These are phyloP conservation scores for Lecanosticta acicola DNA, from an alignment of 2,329 filamentous ascomycete genomes.

Conservation along the genomic window DNA sequence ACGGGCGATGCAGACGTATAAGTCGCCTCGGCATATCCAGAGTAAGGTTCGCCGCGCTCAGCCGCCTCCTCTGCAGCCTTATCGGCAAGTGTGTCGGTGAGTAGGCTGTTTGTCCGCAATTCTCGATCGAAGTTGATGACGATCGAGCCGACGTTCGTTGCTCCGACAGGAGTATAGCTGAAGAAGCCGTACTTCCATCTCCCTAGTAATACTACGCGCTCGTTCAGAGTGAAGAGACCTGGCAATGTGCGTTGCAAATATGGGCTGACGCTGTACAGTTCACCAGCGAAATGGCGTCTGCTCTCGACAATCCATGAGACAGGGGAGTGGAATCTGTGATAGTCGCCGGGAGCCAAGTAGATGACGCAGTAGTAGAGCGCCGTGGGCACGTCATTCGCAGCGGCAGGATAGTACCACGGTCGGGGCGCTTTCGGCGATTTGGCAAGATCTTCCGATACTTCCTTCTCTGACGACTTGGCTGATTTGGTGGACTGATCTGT, in stretches of 20 bases:
- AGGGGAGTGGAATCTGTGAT: slow-evolving; percentile 96
- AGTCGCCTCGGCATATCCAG: slow-evolving; percentile 88
- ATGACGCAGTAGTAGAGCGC: slow-evolving; percentile 90
- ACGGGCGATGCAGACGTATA: slow-evolving; percentile 73
- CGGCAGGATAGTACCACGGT: slow-evolving; percentile 44
- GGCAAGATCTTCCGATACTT: slow-evolving; percentile 79
- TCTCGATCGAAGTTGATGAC: slow-evolving; percentile 95
- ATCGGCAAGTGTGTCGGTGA: slow-evolving; percentile 88
- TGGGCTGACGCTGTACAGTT: slow-evolving; percentile 89
- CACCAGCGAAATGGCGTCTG: slow-evolving; percentile 93
- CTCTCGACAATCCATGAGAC: slow-evolving; percentile 92
- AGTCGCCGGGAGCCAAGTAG: slow-evolving; percentile 94
- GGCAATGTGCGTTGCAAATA: slow-evolving; percentile 90
- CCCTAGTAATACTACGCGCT: slow-evolving; percentile 87
- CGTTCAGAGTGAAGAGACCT: slow-evolving; percentile 92
- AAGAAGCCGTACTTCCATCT: slow-evolving; percentile 98
- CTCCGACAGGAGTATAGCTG: slow-evolving; percentile 88
- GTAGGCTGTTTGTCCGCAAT: slow-evolving; percentile 83
- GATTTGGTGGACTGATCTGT: slow-evolving; percentile 66
- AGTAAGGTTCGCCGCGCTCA: slow-evolving; percentile 70
- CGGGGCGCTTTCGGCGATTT: slow-evolving; percentile 53
- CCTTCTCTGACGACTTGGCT: slow-evolving; percentile 67
- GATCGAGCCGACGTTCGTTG: slow-evolving; percentile 95
- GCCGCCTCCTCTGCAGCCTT: slow-evolving; percentile 74
- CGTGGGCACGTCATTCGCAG: slow-evolving; percentile 43